These are phyloP conservation scores for Leptomonas pyrrhocoris DNA, from an alignment of 208 protist species.

Conservation along the genomic window DNA sequence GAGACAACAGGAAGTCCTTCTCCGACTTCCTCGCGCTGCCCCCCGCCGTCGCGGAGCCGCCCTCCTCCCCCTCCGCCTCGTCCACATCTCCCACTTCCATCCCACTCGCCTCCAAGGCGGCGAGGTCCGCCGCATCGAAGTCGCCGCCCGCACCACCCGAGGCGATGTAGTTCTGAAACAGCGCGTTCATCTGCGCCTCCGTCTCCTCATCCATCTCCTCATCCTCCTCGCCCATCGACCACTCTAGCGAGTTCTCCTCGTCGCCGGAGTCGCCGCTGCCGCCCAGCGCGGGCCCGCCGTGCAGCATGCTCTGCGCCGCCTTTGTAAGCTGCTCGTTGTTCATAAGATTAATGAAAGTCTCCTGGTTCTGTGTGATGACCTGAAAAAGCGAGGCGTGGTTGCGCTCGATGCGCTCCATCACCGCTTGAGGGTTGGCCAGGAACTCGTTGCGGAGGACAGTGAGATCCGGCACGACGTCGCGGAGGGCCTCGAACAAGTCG, in stretches of 20 bases:
- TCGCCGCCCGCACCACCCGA: slow-evolving; percentile 4
- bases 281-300: slow-evolving; percentile 26
- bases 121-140: slow-evolving; percentile 27
- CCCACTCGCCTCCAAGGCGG: slow-evolving; percentile 30
- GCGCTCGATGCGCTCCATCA: slow-evolving; percentile 76
- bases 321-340: slow-evolving; percentile 72
- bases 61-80: slow-evolving; percentile 17
- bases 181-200: slow-evolving; percentile 23
- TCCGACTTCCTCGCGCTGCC: slow-evolving; percentile 25
- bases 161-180: slow-evolving; percentile 27
- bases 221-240: too few relatives aligned
- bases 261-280: slow-evolving; percentile 17
- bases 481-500: slow-evolving; percentile 61
- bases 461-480: slow-evolving; percentile 69
- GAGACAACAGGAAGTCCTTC: slow-evolving; percentile 53
- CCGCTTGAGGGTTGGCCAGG: slow-evolving; percentile 59
- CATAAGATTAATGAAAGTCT: slow-evolving; percentile 79
- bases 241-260: slow-evolving; percentile 24
- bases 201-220: slow-evolving; percentile 42
- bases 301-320: slow-evolving; percentile 36
- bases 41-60: slow-evolving; percentile 26
- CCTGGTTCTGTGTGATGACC: slow-evolving; percentile 77
- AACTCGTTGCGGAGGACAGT: slow-evolving; percentile 82
- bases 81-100: slow-evolving; percentile 35
- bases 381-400: slow-evolving; percentile 78